Base-by-base conservation (phyloP, 208 protist species). In the Balamuthia mandrillaris region DNA sequence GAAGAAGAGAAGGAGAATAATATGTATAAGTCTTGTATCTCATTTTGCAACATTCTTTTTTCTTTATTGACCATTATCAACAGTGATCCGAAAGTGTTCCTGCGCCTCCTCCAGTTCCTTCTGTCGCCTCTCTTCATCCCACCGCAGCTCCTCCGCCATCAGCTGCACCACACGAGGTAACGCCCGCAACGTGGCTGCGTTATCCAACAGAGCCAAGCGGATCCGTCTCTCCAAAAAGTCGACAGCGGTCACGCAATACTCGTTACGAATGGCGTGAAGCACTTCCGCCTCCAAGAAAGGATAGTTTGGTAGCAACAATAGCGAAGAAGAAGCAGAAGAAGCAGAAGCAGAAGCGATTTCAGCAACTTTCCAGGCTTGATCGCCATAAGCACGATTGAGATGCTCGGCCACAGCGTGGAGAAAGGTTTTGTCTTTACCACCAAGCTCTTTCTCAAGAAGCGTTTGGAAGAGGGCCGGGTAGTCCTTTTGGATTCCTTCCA, bases 141-240 rank as follows among this genome's bases (percentile, higher is more conserved):
- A 98, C 16, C 88, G 74, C 54, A 95, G 93, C 61, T 92, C 92
- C 60, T 90, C 52, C 14, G 77, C 92, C 95, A 97, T 97, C 24
- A 97, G 87, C 65, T 93, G 89, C 12, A 95, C 88, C 41, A 98
- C 95, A 35, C 91, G 92, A 6, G 92, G 93, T 42, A 96, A 90
- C 31, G 92, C 84, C 49, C 68, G 83, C 61, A 92, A 89, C 1
- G 96, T 94, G 39, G 88, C 86, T 0, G 89, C 86, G 37, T 84
- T 86, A 84, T 97, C 91, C 14, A 97, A 85, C 74, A 97, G 97
- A 9, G 95, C 91, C 63, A 97, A 85, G 35, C 96, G 95, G 3
- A 94, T 97, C 65, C 96, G 94, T 61, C 95, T 95, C 7, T 94
- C 92, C 51, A 98, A 70, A 72, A 97, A 95, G 88, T 98, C 96